Percentiles rank a stretch among this genome's conserved stretches.
phyloP scores from a whole-genome alignment of 495 filamentous ascomycete genomes.

The Talaromyces proteolyticus region DNA sequence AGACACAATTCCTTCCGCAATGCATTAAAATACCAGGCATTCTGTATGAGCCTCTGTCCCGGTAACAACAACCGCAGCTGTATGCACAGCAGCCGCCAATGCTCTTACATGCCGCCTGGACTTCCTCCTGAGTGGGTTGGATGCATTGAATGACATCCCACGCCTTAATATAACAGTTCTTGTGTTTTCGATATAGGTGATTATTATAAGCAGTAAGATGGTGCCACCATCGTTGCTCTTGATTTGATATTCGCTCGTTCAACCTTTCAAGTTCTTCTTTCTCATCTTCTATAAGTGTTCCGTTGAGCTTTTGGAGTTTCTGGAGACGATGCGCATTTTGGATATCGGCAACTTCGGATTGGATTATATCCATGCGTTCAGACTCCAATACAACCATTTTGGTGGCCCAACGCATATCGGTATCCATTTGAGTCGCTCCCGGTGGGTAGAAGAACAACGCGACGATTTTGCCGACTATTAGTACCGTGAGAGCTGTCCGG shows the following conservation, averaged over 20 bases:
- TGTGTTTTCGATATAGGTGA: background rate
- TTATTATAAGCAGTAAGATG: background rate
- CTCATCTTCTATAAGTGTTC: background rate
- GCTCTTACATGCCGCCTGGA: background rate
- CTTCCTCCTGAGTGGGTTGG: background rate
- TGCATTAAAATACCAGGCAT: background rate
- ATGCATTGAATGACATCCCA: background rate
- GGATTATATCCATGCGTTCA: background rate
- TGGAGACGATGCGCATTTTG: background rate
- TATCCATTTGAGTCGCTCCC: background rate
- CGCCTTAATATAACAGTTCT: constrained; percentile 2
- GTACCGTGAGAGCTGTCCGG: background rate
- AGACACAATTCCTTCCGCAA: background rate
- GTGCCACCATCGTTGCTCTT: background rate
- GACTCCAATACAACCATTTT: background rate
- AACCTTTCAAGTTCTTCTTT: background rate
- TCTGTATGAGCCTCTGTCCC: background rate
- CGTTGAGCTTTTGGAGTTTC: background rate
- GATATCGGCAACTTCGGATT: background rate
- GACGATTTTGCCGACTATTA: background rate
- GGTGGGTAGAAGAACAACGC: background rate
- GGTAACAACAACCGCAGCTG: constrained; percentile 1
- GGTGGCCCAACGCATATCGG: background rate
- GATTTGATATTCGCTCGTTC: background rate
- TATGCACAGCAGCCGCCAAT: constrained; percentile 5